Evolutionary conservation across 106 monocot species (phyloP).

Genomic region (Dendrobium huoshanense): DNA sequence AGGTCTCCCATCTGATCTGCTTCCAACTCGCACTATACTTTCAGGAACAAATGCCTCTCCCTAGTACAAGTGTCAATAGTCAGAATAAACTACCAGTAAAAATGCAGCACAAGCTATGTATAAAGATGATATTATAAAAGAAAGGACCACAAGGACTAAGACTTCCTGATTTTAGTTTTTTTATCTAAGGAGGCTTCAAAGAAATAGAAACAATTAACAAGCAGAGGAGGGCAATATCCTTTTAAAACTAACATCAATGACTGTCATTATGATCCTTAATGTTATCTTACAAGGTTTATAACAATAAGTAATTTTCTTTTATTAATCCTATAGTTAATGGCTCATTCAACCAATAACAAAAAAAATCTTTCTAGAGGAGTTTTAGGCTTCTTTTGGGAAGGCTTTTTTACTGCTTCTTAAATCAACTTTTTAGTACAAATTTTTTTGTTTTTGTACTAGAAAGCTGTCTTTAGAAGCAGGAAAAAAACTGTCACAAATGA

Average conservation of each 20-base stretch:
- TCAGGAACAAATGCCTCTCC: conserved; percentile 98
- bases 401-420: too few relatives aligned
- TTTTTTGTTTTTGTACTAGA: too few relatives aligned
- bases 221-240: neutral
- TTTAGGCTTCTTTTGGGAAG: too few relatives aligned
- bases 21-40: conserved; percentile 70
- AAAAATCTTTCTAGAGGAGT: too few relatives aligned
- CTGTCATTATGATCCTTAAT: neutral
- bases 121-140: neutral
- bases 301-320: neutral
- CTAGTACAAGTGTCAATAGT: conserved; percentile 20
- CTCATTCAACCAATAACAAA: too few relatives aligned
- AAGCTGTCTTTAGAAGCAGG: too few relatives aligned
- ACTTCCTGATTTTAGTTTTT: neutral
- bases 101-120: neutral
- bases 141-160: neutral
- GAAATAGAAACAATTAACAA: neutral
- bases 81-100: neutral
- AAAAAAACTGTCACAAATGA: too few relatives aligned
- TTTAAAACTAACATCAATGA: neutral
- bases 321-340: too few relatives aligned
- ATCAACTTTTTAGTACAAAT: too few relatives aligned
- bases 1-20: conserved; percentile 46
- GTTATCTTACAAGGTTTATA: neutral
- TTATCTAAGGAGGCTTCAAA: neutral